phyloP scores from a whole-genome alignment of 129 eudicot genomes.

The Flaveria trinervia region DNA sequence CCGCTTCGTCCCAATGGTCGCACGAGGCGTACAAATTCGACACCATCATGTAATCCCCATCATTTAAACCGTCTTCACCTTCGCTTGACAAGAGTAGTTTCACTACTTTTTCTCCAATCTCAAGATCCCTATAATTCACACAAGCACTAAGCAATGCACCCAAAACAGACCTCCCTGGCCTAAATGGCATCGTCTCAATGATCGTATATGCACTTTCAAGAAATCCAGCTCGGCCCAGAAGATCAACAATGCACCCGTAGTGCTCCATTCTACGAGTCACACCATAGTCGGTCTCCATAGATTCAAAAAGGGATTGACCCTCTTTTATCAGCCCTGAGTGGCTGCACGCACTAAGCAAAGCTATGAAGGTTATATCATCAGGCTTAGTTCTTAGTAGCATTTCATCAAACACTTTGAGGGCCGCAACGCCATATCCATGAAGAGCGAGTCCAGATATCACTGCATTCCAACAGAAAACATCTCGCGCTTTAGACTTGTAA shows the following conservation, averaged over 20 bases:
- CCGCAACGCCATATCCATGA: conserved; percentile 45
- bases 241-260: conserved; percentile 60
- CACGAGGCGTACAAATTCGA: conserved; percentile 55
- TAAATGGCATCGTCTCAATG: conserved; percentile 49
- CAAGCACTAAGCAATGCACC: conserved; percentile 64
- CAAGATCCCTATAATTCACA: conserved; percentile 47
- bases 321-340: conserved; percentile 51
- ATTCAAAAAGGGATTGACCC: conserved; percentile 41
- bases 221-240: conserved; percentile 50
- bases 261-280: conserved; percentile 44
- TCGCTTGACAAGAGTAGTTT: conserved; percentile 28
- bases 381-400: conserved; percentile 38
- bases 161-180: conserved; percentile 47
- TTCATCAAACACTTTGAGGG: conserved; percentile 37
- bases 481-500: conserved; percentile 39
- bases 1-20: conserved; percentile 45
- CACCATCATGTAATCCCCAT: conserved; percentile 57
- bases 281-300: conserved; percentile 34
- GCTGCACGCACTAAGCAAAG: conserved; percentile 53
- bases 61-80: conserved; percentile 31
- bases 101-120: conserved; percentile 45
- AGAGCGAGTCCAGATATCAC: conserved; percentile 48
- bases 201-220: conserved; percentile 43
- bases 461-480: conserved; percentile 54
- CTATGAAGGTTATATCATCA: conserved; percentile 53